Base-by-base conservation (phyloP, 2,329 filamentous ascomycete genomes). In the Aspergillus udagawae region DNA sequence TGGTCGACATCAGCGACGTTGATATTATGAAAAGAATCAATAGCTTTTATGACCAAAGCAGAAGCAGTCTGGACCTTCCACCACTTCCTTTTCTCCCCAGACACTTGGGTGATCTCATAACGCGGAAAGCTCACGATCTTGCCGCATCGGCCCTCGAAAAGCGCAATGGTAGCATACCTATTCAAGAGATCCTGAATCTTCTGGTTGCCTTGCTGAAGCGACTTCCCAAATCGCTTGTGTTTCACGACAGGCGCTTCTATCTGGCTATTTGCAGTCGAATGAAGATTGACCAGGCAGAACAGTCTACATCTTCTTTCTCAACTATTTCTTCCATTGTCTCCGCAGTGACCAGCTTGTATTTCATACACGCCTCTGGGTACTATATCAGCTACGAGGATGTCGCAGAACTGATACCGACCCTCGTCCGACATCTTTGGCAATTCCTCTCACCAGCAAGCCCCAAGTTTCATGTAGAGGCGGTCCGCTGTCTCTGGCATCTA, bases 381-480 rank as follows among this genome's bases (percentile, higher is more conserved):
- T 76, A 77, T 58, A 60, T 76, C 48, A 73, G 65, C 49, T 72
- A 77, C 51, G 70, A 76, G 53, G 73, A 77, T 88, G 51, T 87
- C 80, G 55, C 81, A 77, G 55, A 74, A 54, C 75, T 96, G 8
- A 83, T 93, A 4, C 80, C 85, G 21, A 81, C 84, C 28, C 77
- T 97, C 23, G 86, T 94, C 17, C 79, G 80, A 1, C 83, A 87
- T 55, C 82, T 93, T 0, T 99, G 94, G 94, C 73, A 78, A 4
- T 91, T 90, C 67, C 76, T 99, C 42, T 90, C 91, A 0, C 87
- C 90, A n/a, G 82, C 86, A 12, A 87, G 88, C 60, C 92, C 92
- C 0, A 96, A 96, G 69, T 95, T 93, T 64, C 94, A 97, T 68
- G 92, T 99, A 32, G 95, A 99, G 76, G 88, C 92, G 20, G 90